Evolutionary conservation across 2,329 filamentous ascomycete genomes (phyloP), one percentile per base, ranked within the genome.

Genomic region (Penicillium sclerotigenum): DNA sequence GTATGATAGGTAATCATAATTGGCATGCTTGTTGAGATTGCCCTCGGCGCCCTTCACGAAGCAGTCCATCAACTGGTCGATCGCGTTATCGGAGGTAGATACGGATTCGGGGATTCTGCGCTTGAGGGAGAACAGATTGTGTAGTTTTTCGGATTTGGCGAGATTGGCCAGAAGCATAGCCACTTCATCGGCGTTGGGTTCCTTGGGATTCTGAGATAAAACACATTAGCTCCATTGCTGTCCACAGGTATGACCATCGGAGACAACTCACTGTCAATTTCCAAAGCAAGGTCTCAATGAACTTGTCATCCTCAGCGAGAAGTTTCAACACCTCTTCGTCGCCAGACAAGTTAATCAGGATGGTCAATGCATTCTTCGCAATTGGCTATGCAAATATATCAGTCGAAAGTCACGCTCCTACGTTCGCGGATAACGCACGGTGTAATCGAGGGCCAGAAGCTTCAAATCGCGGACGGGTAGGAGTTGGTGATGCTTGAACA

Each of bases 101-200:
- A 96, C 82, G n/a, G 81, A 80, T 53, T 86, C 83, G 2, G 91
- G 88, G 0, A 87, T 73, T 7, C 82, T 77, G 60, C 91, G 87
- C 67, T 87, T 88, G 53, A 88, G 79, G 5, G 80, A 79, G 11
- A 93, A 74, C 5, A 97, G 79, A 41, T 81, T 81, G 61, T 88
- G 87, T 54, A 96, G 74, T 6, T 80, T 81, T 64, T 93, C 86
- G 59, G 83, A 88, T 76, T 97, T 97, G 56, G 87, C 83, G 51
- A 99, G 80, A 70, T 99, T 99, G 72, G 94, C 91, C 24, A 97
- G 82, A 14, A 99, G 83, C 91, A 97, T 97, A 43, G 91, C 86
- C 43, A 95, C 78, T 38, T 94, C 82, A 69, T 97, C 89, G 50
- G 90, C 91, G 69, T 92, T 92, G 29, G 84, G 82, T 70, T 97